Conservation (phyloP, 2,329 filamentous ascomycete species). For the Arthroderma sp. region DNA sequence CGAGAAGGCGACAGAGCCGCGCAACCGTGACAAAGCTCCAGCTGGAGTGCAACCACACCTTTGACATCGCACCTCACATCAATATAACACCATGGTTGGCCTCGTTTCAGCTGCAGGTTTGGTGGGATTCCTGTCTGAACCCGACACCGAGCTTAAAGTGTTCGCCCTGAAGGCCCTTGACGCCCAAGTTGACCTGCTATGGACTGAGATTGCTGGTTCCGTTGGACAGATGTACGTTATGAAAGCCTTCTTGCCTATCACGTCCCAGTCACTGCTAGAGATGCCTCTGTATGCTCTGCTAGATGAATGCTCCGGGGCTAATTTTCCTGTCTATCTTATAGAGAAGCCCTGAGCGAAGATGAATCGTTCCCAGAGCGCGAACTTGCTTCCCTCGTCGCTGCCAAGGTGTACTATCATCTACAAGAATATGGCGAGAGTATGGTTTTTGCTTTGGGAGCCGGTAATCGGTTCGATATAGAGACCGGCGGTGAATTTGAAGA, state of each 20-base stretch:
- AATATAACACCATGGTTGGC: conserved; percentile 59
- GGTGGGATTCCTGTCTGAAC: conserved; percentile 87
- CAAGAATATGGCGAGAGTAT: conserved; percentile 99
- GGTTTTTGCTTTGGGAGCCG: conserved; percentile 90
- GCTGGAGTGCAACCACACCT: background rate
- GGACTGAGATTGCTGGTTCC: conserved; percentile 90
- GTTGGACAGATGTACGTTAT: conserved; percentile 79
- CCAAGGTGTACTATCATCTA: conserved; percentile 98
- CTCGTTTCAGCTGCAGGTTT: conserved; percentile 90
- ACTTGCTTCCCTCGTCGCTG: conserved; percentile 83
- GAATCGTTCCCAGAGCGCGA: conserved; percentile 86
- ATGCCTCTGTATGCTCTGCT: background rate
- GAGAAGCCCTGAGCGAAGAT: conserved; percentile 95
- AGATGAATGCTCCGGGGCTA: background rate
- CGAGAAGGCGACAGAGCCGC: background rate
- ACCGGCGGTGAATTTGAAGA: conserved; percentile 91
- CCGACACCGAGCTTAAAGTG: conserved; percentile 84
- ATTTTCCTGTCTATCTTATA: conserved; percentile 29
- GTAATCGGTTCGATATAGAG: conserved; percentile 88
- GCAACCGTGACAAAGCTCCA: background rate
- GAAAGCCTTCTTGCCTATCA: background rate
- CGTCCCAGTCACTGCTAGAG: conserved; percentile 1
- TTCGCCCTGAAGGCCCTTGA: conserved; percentile 94
- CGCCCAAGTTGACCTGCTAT: conserved; percentile 90
- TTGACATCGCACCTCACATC: background rate